Evolutionary conservation across 192 early-diverging fungal species (phyloP), one percentile per base, ranked within the genome.

Genomic region (Mortierella antarctica): DNA sequence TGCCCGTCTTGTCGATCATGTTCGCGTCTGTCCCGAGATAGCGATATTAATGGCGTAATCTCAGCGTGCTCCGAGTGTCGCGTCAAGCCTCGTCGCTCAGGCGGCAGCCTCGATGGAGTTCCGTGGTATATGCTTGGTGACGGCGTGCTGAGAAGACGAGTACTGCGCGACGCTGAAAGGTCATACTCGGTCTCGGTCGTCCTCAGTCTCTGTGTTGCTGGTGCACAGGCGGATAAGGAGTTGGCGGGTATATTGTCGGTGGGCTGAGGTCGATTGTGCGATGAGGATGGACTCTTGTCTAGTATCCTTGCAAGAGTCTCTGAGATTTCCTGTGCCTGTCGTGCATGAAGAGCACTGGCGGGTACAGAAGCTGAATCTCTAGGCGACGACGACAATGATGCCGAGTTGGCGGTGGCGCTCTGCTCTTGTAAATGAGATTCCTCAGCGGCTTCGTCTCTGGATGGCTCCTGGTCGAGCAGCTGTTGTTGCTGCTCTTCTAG

Each of bases 131-230:
- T 54, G 51, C 65, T 75, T 21, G 56, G 61, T 2, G 70, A 46
- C 8, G 73, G 73, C 7, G 73, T 62, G 4, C 58, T 68, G 41
- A 77, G 47, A 10, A 59, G 31, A 31, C 65, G 73, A 6, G 65
- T 17, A 9, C 61, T 64, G 15, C 74, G 42, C 7, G 46, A 17
- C 6, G 74, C 67, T 9, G 74, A 77, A 12, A 70, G 50, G 44
- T 77, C 74, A 21, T 77, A 77, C 23, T 77, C 74, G 18, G 74
- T 77, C 39, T 77, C 74, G 63, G 74, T 77, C 11, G 74, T 77
- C 23, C 74, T 40, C 44, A 77, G 55, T 13, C 46, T 39, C 3
- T 66, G 74, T 12, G 44, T 44, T 7, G 20, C 52, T 21, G 51
- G 39, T 41, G 45, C 61, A 13, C 47, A 7, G 20, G 17, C 18